These are phyloP conservation scores for Pythium volutum DNA, from an alignment of 352 stramenopile genomes.

Conservation along the genomic window DNA sequence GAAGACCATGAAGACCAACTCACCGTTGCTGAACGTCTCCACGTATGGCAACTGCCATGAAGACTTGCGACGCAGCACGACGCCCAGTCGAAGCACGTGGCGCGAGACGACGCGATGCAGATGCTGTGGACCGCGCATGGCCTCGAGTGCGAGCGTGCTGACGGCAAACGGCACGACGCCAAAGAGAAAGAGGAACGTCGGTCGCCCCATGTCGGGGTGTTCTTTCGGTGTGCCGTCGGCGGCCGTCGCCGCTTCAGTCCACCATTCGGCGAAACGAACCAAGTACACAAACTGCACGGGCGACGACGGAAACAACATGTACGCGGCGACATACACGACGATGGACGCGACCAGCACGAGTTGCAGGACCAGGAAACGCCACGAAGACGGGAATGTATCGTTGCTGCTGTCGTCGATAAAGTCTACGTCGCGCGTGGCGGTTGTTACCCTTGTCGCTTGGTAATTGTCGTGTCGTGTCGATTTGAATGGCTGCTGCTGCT, in stretches of 20 bases:
- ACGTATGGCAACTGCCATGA: conserved; percentile 20
- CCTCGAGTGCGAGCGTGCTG: conserved; percentile 17
- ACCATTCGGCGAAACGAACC: conserved; percentile 14
- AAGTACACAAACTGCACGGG: conserved; percentile 21
- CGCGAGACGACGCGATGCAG: conserved; percentile 37
- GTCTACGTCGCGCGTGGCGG: not conserved
- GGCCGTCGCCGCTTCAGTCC: conserved; percentile 7
- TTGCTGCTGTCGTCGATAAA: not conserved
- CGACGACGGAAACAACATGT: conserved; percentile 23
- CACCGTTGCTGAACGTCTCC: conserved; percentile 45
- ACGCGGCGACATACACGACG: conserved; percentile 36
- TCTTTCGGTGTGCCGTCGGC: conserved; percentile 25
- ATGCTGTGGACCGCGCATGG: conserved; percentile 25
- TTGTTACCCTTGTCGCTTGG: not conserved
- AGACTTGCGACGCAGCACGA: conserved; percentile 47
- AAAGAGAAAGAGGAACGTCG: conserved; percentile 55
- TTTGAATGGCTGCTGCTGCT: not conserved
- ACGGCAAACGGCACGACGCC: conserved; percentile 39
- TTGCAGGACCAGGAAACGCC: conserved; percentile 22
- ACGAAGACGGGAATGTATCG: not conserved
- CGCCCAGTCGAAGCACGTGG: conserved; percentile 33
- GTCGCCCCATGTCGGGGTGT: conserved; percentile 55
- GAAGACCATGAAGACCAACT: conserved; percentile 51
- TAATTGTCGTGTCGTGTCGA: not conserved
- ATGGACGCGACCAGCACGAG: conserved; percentile 36